Evolutionary conservation across 169 alveolate genomes (phyloP).

Genomic region (Eimeria necatrix): DNA sequence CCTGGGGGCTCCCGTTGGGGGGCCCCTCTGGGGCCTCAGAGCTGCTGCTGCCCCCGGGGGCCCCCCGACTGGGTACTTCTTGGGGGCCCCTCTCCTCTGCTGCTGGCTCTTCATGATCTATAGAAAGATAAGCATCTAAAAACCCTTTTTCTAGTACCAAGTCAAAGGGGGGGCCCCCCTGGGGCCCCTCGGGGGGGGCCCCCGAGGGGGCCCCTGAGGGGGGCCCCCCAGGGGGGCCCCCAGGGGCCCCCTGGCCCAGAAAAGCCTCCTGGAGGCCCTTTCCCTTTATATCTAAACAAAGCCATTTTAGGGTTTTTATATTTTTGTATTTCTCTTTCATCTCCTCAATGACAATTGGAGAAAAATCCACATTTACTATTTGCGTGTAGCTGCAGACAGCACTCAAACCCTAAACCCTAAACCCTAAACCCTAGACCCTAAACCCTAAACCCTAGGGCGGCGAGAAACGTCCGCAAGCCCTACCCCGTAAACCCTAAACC

Average conservation of each 20-base stretch:
- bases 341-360: conserved; percentile 45
- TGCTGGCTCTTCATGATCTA: conserved; percentile 9
- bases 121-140: conserved; percentile 50
- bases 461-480: too few relatives aligned
- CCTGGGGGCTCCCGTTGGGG: not conserved
- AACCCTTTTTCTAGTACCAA: conserved; percentile 66
- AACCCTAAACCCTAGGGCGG: too few relatives aligned
- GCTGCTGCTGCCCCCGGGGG: not conserved
- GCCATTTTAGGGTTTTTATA: conserved; percentile 20
- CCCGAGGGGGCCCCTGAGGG: not conserved
- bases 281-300: conserved; percentile 32
- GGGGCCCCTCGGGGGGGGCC: not conserved
- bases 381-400: conserved; percentile 15
- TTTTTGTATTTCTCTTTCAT: not conserved
- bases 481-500: too few relatives aligned
- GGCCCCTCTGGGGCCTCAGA: not conserved
- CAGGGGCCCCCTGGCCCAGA: not conserved
- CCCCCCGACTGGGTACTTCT: not conserved
- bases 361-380: conserved; percentile 55
- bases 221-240: not conserved
- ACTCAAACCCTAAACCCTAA: not conserved
- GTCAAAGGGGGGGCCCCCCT: conserved; percentile 59
- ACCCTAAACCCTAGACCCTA: too few relatives aligned
- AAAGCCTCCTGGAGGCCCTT: conserved; percentile 20
- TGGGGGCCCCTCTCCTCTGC: not conserved